Percentiles rank a stretch among this genome's conserved stretches.
These are phyloP conservation scores for Alternaria tenuissima DNA, from an alignment of 2,329 filamentous ascomycete species.

Conservation along the genomic window DNA sequence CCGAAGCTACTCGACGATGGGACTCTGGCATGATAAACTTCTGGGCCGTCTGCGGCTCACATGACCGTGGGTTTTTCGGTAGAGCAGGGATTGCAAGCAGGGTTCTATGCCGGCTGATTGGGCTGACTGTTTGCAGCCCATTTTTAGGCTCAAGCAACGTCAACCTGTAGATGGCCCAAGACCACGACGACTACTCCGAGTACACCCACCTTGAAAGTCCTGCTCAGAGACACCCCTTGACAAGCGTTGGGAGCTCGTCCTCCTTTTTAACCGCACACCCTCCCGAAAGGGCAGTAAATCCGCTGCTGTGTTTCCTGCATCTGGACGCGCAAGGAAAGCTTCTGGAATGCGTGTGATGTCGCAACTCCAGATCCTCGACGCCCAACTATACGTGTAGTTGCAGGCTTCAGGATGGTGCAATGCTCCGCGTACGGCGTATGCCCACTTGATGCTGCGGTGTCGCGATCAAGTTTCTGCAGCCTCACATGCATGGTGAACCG, in stretches of 20 bases:
- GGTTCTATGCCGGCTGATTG: slow-evolving; percentile 42
- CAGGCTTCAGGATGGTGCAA: slow-evolving; percentile 18
- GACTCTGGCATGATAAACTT: slow-evolving; percentile 27
- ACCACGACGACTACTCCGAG: slow-evolving; percentile 41
- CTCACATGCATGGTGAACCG: slow-evolving; percentile 34
- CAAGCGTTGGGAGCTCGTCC: slow-evolving; percentile 28
- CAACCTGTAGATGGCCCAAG: slow-evolving; percentile 50
- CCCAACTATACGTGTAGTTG: slow-evolving; percentile 33
- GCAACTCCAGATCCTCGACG: slow-evolving; percentile 37
- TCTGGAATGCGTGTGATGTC: slow-evolving; percentile 45
- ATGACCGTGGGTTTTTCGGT: slow-evolving; percentile 37
- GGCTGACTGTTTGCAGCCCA: slow-evolving; percentile 41
- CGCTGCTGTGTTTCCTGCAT: slow-evolving; percentile 43
- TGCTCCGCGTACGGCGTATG: slow-evolving; percentile 30
- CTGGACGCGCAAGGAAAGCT: slow-evolving; percentile 40
- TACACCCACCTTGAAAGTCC: slow-evolving; percentile 40
- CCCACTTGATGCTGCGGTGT: slow-evolving; percentile 25
- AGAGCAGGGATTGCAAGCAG: slow-evolving; percentile 12
- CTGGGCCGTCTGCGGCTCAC: slow-evolving; percentile 43
- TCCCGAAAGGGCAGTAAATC: slow-evolving; percentile 44
- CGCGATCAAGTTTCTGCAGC: slow-evolving; percentile 27
- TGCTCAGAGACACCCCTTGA: slow-evolving; percentile 34
- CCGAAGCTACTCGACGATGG: slow-evolving; percentile 44
- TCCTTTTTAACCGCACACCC: slow-evolving; percentile 30
- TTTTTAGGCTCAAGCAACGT: slow-evolving; percentile 50